phyloP scores from a whole-genome alignment of 2,329 filamentous ascomycete species.

The Botrytis galanthina region DNA sequence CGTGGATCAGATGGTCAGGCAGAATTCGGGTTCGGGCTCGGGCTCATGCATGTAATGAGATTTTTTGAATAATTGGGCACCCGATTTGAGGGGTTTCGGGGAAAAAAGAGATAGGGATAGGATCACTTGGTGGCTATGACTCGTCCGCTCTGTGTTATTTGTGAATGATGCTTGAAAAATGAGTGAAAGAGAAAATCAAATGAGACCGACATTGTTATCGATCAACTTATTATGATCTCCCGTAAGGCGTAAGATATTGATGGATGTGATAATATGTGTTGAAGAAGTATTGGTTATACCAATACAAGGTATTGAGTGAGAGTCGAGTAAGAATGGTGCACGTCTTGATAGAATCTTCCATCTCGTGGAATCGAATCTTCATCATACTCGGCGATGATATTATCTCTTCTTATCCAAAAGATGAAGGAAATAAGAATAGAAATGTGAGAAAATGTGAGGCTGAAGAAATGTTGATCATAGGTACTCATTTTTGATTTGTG shows the following conservation, averaged over 20 bases:
- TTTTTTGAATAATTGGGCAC: conserved; percentile 9
- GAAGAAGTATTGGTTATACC: conserved; percentile 31
- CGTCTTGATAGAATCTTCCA: conserved; percentile 25
- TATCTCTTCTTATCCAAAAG: background rate
- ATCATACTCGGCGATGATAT: background rate
- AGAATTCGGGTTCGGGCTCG: conserved; percentile 1
- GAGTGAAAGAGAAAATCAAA: background rate
- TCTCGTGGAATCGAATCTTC: conserved; percentile 3
- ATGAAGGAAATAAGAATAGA: background rate
- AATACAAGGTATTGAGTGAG: conserved; percentile 26
- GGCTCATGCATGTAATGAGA: conserved; percentile 22
- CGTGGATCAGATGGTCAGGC: conserved; percentile 18
- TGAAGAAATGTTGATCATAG: background rate
- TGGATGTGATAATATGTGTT: conserved; percentile 29
- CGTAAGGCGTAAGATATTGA: conserved; percentile 1
- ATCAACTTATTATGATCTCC: background rate
- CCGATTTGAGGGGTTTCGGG: conserved; percentile 28
- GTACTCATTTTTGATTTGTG: background rate
- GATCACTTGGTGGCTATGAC: conserved; percentile 18
- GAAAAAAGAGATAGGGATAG: conserved; percentile 8
- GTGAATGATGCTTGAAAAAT: conserved; percentile 10
- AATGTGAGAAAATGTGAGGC: background rate
- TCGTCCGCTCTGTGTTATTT: background rate
- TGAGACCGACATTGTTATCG: background rate
- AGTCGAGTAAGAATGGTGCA: conserved; percentile 33